These are phyloP conservation scores for Sungouiozyma ichnusensis DNA, from an alignment of 805 yeast species.

Conservation along the genomic window DNA sequence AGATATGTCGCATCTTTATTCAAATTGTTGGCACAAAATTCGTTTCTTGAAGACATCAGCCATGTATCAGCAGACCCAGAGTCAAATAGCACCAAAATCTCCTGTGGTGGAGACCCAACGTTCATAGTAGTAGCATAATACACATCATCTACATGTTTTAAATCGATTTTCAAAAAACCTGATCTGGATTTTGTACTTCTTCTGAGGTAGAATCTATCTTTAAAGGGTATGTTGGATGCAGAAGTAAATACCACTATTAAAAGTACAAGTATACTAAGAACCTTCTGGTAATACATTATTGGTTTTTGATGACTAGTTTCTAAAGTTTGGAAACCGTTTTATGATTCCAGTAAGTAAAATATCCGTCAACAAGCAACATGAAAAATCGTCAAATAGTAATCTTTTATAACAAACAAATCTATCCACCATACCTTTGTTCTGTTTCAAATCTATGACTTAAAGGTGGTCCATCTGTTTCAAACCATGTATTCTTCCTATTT, in stretches of 20 bases:
- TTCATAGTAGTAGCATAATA: conserved; percentile 24
- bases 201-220: no score
- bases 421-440: no score
- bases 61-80: conserved; percentile 43
- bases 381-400: no score
- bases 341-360: no score
- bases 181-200: not conserved
- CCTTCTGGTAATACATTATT: no score
- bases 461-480: no score
- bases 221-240: not conserved
- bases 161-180: conserved; percentile 4
- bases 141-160: conserved; percentile 10
- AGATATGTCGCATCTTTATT: conserved; percentile 6
- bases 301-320: no score
- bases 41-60: conserved; percentile 32
- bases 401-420: no score
- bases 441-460: no score
- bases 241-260: not conserved
- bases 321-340: no score
- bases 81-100: conserved; percentile 34
- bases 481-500: conserved; percentile 3
- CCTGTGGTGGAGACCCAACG: conserved; percentile 36
- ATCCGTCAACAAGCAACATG: no score
- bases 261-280: not conserved
- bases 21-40: conserved; percentile 16